phyloP scores from a whole-genome alignment of 2,329 filamentous ascomycete genomes.

The Sporothrix variecibatus region DNA sequence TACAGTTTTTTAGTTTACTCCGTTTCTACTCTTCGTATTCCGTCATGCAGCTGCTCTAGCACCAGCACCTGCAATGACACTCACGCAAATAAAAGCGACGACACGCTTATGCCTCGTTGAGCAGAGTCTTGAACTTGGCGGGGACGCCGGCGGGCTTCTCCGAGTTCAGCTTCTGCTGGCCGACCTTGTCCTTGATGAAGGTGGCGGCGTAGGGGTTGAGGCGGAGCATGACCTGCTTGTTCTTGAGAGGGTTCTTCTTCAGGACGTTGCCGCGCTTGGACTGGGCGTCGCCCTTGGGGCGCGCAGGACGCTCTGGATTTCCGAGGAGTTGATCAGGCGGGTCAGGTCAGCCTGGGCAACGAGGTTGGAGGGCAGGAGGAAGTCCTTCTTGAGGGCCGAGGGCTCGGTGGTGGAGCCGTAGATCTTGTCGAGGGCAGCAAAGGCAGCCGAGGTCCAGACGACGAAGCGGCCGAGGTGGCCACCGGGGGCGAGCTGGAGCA shows the following conservation, averaged over 20 bases:
- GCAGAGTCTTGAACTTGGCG: slow-evolving; percentile 34
- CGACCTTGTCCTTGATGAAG: slow-evolving; percentile 84
- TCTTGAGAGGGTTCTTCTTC: slow-evolving; percentile 99
- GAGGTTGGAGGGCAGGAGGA: slow-evolving; percentile 89
- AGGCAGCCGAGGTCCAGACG: slow-evolving; percentile 96
- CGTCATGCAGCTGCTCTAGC: background rate
- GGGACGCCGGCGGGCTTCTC: slow-evolving; percentile 34
- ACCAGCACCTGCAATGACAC: background rate
- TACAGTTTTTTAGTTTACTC: background rate
- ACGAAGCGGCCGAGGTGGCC: slow-evolving; percentile 99
- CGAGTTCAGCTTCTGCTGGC: slow-evolving; percentile 59
- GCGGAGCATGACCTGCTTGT: slow-evolving; percentile 98
- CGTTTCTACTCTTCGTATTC: background rate
- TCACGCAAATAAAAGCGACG: background rate
- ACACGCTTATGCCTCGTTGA: slow-evolving; percentile 33
- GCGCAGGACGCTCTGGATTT: slow-evolving; percentile 94
- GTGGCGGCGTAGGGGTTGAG: slow-evolving; percentile 97
- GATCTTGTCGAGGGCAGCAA: slow-evolving; percentile 94
- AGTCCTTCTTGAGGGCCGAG: slow-evolving; percentile 97
- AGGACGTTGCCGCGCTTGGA: slow-evolving; percentile 90
- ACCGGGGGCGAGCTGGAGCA: slow-evolving; percentile 98
- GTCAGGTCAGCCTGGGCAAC: slow-evolving; percentile 92
- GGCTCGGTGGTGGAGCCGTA: slow-evolving; percentile 91
- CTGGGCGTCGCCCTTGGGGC: slow-evolving; percentile 82
- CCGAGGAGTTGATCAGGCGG: slow-evolving; percentile 98